Conservation (phyloP, 2,329 filamentous ascomycete species). For the Fusarium hostae region DNA sequence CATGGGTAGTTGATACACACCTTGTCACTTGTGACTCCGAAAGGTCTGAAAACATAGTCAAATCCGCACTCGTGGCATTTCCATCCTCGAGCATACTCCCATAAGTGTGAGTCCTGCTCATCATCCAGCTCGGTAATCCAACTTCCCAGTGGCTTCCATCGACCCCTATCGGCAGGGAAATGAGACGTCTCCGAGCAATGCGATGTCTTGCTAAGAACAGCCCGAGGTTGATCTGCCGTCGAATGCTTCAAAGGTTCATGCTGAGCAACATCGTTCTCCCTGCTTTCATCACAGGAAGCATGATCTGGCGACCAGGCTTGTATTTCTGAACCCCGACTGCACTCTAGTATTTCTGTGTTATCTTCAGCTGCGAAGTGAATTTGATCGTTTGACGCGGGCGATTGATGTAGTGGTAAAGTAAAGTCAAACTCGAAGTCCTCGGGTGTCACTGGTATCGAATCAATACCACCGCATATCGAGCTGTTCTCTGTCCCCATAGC, state of each 20-base stretch:
- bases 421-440: background rate
- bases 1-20: background rate
- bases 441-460: background rate
- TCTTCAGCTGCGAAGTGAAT: fast-evolving
- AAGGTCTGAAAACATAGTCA: background rate
- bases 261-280: background rate
- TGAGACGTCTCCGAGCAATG: no score
- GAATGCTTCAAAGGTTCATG: no score
- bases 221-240: no score
- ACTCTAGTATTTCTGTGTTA: fast-evolving
- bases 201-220: no score
- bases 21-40: background rate
- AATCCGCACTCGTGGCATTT: background rate
- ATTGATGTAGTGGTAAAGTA: fast-evolving
- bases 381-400: fast-evolving
- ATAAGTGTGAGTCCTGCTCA: no score
- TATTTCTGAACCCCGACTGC: fast-evolving
- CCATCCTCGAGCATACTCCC: background rate
- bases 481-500: fast-evolving
- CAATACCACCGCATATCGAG: background rate
- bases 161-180: no score
- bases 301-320: background rate
- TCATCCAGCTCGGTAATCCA: no score
- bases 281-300: fast-evolving
- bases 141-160: no score